A percentile compares a stretch with the other conserved stretches of the same genome.
Evolutionary conservation across 306 rosid genomes (phyloP).

Genomic region (Malus asiatica): DNA sequence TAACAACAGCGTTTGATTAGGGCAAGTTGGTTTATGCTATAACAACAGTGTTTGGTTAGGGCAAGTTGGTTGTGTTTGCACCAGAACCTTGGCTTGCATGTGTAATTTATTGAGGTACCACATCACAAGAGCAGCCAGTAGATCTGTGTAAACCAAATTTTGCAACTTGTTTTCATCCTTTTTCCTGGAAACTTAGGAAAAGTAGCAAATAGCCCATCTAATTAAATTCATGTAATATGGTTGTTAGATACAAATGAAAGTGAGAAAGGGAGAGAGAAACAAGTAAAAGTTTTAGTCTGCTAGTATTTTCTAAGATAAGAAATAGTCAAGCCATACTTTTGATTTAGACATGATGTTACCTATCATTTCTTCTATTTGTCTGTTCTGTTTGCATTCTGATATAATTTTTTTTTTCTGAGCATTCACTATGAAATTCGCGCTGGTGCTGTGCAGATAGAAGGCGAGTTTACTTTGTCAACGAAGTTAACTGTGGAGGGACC

Average conservation of each 20-base stretch:
- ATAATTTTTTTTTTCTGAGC: slow-evolving; percentile 10
- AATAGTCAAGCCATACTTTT: neutral
- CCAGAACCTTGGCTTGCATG: neutral
- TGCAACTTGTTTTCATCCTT: neutral
- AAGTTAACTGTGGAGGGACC: slow-evolving; percentile 88
- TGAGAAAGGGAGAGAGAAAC: neutral
- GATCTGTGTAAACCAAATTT: neutral
- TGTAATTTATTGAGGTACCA: neutral
- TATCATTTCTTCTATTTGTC: neutral
- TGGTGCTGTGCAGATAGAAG: slow-evolving; percentile 57
- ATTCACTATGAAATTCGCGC: slow-evolving; percentile 7
- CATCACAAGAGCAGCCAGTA: neutral
- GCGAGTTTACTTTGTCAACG: slow-evolving; percentile 54
- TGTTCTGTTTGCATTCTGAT: neutral
- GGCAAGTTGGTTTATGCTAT: neutral
- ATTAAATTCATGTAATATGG: neutral
- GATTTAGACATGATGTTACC: neutral
- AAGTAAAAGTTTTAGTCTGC: neutral
- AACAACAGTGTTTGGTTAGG: neutral
- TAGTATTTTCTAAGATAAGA: neutral
- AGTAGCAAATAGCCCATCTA: neutral
- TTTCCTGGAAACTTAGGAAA: neutral
- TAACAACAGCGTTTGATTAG: neutral
- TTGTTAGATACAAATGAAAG: neutral
- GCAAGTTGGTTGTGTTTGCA: neutral